Evolutionary conservation across 257 asterid genomes (phyloP).

Genomic region (Perilla frutescens): DNA sequence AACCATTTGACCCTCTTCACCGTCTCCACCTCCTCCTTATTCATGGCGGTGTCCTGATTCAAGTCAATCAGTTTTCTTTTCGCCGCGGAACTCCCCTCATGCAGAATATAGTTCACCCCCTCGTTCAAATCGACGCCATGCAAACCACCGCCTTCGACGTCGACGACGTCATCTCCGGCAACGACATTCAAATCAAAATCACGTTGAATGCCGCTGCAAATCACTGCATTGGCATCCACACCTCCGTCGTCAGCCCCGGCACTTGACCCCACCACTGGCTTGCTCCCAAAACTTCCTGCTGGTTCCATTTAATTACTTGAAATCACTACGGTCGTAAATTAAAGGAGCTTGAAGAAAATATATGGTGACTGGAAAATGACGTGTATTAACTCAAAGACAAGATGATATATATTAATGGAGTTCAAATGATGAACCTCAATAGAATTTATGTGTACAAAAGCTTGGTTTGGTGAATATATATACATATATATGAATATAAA

Average conservation of each 20-base stretch:
- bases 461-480: too few relatives aligned
- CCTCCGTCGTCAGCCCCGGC: too few relatives aligned
- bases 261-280: too few relatives aligned
- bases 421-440: too few relatives aligned
- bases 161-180: background rate
- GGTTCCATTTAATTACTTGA: constrained; percentile 29
- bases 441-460: too few relatives aligned
- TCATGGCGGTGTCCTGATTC: constrained; percentile 54
- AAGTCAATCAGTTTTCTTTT: constrained; percentile 57
- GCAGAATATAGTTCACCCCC: constrained; percentile 37
- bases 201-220: background rate
- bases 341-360: too few relatives aligned
- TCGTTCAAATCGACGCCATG: constrained; percentile 60
- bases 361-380: too few relatives aligned
- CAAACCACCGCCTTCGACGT: constrained; percentile 45
- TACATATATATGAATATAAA: too few relatives aligned
- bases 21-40: constrained; percentile 43
- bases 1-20: constrained; percentile 45
- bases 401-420: too few relatives aligned
- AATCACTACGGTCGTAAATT: too few relatives aligned
- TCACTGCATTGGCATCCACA: constrained; percentile 1
- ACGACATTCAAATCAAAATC: constrained; percentile 42
- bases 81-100: constrained; percentile 30
- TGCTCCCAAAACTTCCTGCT: too few relatives aligned
- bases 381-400: too few relatives aligned